phyloP scores from a whole-genome alignment of 2,329 filamentous ascomycete genomes.

The Lachnum nothofagi region DNA sequence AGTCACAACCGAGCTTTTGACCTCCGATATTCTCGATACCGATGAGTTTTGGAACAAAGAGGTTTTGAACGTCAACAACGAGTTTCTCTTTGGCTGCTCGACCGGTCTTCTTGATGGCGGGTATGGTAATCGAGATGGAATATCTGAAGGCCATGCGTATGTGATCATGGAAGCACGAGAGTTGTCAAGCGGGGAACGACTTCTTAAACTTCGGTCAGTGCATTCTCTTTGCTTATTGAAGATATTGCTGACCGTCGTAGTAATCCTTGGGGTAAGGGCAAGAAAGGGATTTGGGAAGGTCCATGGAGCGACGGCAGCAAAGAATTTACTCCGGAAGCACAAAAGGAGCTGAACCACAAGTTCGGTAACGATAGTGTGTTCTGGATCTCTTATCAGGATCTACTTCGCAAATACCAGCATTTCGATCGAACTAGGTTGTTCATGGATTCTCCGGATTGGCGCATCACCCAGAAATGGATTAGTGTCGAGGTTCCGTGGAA shows the following conservation, averaged over 20 bases:
- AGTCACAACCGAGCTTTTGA: slow-evolving; percentile 65
- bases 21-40: slow-evolving; percentile 68
- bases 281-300: slow-evolving; percentile 56
- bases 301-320: slow-evolving; percentile 54
- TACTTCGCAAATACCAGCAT: slow-evolving; percentile 57
- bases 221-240: not conserved
- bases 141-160: slow-evolving; percentile 55
- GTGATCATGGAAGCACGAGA: slow-evolving; percentile 54
- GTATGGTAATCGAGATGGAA: slow-evolving; percentile 55
- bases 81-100: slow-evolving; percentile 70
- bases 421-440: slow-evolving; percentile 61
- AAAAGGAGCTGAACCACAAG: slow-evolving; percentile 52
- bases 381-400: slow-evolving; percentile 59
- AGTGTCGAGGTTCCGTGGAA: slow-evolving; percentile 59
- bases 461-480: slow-evolving; percentile 55
- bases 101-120: slow-evolving; percentile 59
- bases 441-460: slow-evolving; percentile 50
- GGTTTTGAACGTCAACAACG: slow-evolving; percentile 72
- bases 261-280: slow-evolving; percentile 56
- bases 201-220: slow-evolving; percentile 47
- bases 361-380: slow-evolving; percentile 60
- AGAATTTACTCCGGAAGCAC: slow-evolving; percentile 55
- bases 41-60: slow-evolving; percentile 82
- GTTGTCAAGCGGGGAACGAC: slow-evolving; percentile 47
- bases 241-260: slow-evolving; percentile 6